Conservation (phyloP, 2,329 filamentous ascomycete species). For the Fusarium buxicola region DNA sequence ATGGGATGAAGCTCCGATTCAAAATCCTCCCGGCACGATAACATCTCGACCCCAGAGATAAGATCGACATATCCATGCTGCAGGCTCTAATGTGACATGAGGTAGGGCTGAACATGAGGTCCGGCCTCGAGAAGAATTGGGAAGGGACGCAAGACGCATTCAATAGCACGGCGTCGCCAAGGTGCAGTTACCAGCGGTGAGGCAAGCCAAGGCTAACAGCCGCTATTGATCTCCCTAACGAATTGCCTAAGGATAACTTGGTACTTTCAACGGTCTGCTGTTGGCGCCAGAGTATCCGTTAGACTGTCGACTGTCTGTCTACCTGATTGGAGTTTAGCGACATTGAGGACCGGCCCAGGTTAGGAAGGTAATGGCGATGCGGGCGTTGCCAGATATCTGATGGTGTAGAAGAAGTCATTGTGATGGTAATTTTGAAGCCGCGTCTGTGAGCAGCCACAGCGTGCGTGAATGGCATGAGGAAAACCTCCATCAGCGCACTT, state of each 20-base stretch:
- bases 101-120: conserved; percentile 1
- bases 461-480: background rate
- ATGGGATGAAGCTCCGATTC: background rate
- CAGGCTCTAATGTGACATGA: background rate
- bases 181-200: background rate
- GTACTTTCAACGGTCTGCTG: conserved; percentile 8
- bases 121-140: no score
- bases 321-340: background rate
- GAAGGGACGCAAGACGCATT: no score
- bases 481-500: background rate
- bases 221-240: conserved; percentile 3
- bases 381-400: background rate
- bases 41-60: background rate
- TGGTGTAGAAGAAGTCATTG: background rate
- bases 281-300: background rate
- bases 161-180: background rate
- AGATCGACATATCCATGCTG: conserved; percentile 1
- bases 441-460: background rate
- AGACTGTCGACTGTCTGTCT: background rate
- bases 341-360: conserved; percentile 1
- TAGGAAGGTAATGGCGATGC: background rate
- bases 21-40: background rate
- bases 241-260: background rate
- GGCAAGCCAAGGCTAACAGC: background rate
- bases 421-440: background rate